Evolutionary conservation across 148 eudicot species (phyloP), one percentile per base, ranked within the genome.

Genomic region (Nepenthes mirabilis): DNA sequence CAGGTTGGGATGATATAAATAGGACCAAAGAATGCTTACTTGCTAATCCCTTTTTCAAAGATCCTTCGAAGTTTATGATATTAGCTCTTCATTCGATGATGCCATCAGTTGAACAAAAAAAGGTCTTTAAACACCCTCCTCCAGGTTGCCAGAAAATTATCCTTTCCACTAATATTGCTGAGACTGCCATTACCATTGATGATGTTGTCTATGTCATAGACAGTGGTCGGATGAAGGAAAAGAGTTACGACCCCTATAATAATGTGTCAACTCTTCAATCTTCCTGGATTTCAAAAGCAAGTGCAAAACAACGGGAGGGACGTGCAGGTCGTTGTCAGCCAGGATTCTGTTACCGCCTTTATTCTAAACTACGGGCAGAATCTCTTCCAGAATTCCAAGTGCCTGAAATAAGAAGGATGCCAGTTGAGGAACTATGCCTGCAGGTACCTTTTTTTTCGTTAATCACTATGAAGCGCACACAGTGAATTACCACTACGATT

Each of bases 261-360:
- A 89, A 89, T 72, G 95, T 89, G 3, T 84, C 89, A 49, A 94
- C 97, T 57, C 86, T 89, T 63, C 95, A 84, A 52, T 80, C 99
- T 56, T 86, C 95, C 47, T 94, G 95, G 97, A 75, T 80, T 64
- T 94, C 99, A 54, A 78, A 89, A 72, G 99, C 99, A 36, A 94
- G 93, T 70, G 95, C 93, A 55, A 94, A 83, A 81, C 99, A 94
- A 69, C 77, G 99, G 36, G 95, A 94, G 75, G 99, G 99, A n/a
- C 95, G 99, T 64, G 99, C 99, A 48, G 99, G 99, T 52, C 89
- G 97, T 10, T 94, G 97, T 76, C 99, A 86, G 62, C 86, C 97
- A 37, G 99, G 99, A 51, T 77, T 89, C 53, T 94, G 99, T 65
- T 94, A 86, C 75, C 99, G 89, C 71, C 84, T 94, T 12, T 94